Base-by-base conservation (phyloP, 257 asterid species). In the Gentiana straminea region DNA sequence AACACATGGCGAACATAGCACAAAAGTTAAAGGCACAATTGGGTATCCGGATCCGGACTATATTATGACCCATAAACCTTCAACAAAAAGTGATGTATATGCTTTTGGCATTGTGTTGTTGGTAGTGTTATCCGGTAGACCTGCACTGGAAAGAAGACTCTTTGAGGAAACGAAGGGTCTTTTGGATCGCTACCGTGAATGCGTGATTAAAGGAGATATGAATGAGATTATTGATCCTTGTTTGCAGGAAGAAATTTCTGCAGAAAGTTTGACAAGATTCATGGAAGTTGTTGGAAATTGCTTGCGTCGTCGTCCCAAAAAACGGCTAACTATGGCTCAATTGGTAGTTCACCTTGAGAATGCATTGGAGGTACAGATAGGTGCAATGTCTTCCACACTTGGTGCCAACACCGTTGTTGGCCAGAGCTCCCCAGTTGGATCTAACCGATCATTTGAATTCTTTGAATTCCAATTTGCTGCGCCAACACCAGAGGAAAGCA, bases 101-200 rank as follows among this genome's bases (percentile, higher is more conserved):
- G 65, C 70, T 3, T 66, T 59, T 37, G 70, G 70, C 5, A 53
- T 65, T 9, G 70, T 65, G 5, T 9, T 65, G 35, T n/a, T 56
- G 45, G 69, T 54, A 13, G 63, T 58, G n/a, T 52, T 57, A 11
- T 41, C 43, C 1, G 70, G 70, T 6, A 58, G 54, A 47, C 68
- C 57, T 1, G 57, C 52, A 2, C 13, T 55, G n/a, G 55, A 64
- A 39, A 46, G 8, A 32, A 47, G 15, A 48, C 8, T 47, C 33
- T 39, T 38, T 3, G 34, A 13, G 35, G 57, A 49, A 10, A 49
- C n/a, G 6, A 37, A 48, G 32, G 33, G 57, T 8, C 57, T 64
- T 8, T 11, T 50, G 8, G 33, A 44, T 1, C 35, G 49, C 51
- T 57, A 39, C 51, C 51, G 13, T 33, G 60, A 63, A 24, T 54